Evolutionary conservation across 1,284 basidiomycete species (phyloP), one percentile per base, ranked within the genome.

Genomic region (Phaffia rhodozyma): DNA sequence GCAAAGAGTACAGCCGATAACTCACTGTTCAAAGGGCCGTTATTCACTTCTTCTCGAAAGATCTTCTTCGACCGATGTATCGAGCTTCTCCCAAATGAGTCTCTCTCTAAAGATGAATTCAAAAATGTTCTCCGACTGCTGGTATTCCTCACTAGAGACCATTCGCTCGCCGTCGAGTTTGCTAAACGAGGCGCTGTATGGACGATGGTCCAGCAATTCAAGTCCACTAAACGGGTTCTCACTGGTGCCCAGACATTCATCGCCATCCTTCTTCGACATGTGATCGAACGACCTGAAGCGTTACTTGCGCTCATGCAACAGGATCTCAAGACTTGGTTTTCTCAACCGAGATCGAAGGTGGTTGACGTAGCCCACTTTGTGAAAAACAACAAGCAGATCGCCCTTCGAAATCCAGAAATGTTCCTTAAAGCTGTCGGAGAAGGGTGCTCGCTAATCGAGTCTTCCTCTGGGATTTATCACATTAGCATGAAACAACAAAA

Each of bases 241-340:
- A 32, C 80, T 50, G 84, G 86, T 32, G 87, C 86, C 68, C 89
- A 91, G 64, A 84, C 88, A 0, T 89, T 92, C 73, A 83, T 91
- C 56, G 84, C 86, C 25, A 88, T 89, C 71, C 86, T 97, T 64
- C 78, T 97, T 23, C 87, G 96, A 3, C 94, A 98, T 73, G 78
- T 91, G 61, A 83, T 94, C 60, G 96, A 99, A 75, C 87, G 92
- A 68, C 72, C 79, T 5, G 72, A 76, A 6, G 82, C 82, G 1
- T 74, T 97, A 38, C 81, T 83, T 62, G 78, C 79, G 6, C 81
- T 89, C 66, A 93, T 98, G 84, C 81, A 82, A 29, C 84, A 87
- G 66, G 88, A 92, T 69, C 81, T 97, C 69, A 85, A 83, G 70
- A 82, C 84, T 5, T 88, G 85, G 76, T 84, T 91, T 69, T 62